Evolutionary conservation across 768 basidiomycete genomes (phyloP).

Genomic region (Hemileccinum rubropunctum): DNA sequence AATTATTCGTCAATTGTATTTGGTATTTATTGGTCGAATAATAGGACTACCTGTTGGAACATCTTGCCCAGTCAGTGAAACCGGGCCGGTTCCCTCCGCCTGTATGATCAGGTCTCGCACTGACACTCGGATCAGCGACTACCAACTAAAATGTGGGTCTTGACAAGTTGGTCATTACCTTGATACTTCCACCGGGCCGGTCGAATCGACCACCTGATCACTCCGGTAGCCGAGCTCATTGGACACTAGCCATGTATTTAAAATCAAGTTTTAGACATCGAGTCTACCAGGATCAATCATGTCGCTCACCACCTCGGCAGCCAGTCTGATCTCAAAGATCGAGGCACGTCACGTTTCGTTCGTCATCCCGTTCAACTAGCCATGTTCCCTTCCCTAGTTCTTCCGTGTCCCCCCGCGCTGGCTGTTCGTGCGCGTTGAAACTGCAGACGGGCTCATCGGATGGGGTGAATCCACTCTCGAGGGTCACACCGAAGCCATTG

Average conservation of each 20-base stretch:
- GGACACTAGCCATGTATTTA: background rate
- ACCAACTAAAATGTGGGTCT: no score
- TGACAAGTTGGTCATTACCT: no score
- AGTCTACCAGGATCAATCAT: constrained; percentile 1
- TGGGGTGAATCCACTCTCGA: no score
- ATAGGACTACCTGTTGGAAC: no score
- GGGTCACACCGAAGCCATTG: no score
- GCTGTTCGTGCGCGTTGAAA: constrained; percentile 72
- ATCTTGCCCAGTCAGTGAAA: no score
- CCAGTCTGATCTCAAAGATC: constrained; percentile 28
- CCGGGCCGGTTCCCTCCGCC: no score
- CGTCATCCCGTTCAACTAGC: background rate
- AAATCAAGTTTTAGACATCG: background rate
- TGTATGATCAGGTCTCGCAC: no score
- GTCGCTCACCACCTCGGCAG: constrained; percentile 14
- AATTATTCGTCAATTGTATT: constrained; percentile 21
- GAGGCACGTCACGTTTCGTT: constrained; percentile 28
- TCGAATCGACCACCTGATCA: constrained; percentile 1
- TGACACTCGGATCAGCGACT: no score
- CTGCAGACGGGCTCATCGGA: constrained; percentile 52
- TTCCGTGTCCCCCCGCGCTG: constrained; percentile 74
- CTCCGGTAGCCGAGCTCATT: background rate
- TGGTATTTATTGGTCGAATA: background rate
- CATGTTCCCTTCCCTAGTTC: constrained; percentile 29
- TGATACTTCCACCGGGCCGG: no score